phyloP scores from a whole-genome alignment of 2,329 filamentous ascomycete species.

The Xylariaceae sp. region DNA sequence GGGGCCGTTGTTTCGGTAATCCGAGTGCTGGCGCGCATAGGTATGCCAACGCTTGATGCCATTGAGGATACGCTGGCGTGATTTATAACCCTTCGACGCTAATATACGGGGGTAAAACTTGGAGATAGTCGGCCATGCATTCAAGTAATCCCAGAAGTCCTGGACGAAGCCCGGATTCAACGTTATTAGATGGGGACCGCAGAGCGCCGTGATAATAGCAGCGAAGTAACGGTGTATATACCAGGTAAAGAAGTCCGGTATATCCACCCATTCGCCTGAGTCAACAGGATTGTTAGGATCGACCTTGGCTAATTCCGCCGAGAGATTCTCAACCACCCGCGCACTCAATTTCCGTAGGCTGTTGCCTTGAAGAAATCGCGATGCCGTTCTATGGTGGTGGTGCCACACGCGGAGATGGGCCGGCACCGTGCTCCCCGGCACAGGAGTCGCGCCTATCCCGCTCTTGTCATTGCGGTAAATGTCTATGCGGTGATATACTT shows the following conservation, averaged over 20 bases:
- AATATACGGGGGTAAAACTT: slow-evolving; percentile 22
- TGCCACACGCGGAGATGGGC: slow-evolving; percentile 12
- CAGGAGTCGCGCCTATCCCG: not conserved
- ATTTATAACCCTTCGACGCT: slow-evolving; percentile 7
- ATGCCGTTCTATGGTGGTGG: slow-evolving; percentile 8
- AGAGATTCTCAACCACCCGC: slow-evolving; percentile 2
- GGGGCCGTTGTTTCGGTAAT: not conserved
- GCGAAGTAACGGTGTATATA: slow-evolving; percentile 10
- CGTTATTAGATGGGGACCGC: slow-evolving; percentile 24
- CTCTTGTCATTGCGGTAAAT: slow-evolving; percentile 16
- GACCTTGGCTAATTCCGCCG: not conserved
- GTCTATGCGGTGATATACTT: not conserved
- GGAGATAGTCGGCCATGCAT: slow-evolving; percentile 9
- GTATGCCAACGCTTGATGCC: slow-evolving; percentile 24
- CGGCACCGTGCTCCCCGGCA: slow-evolving; percentile 2
- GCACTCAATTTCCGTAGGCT: slow-evolving; percentile 6
- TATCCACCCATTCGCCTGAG: slow-evolving; percentile 8
- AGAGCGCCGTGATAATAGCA: slow-evolving; percentile 16
- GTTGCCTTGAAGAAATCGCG: slow-evolving; percentile 7
- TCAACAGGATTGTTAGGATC: slow-evolving; percentile 3
- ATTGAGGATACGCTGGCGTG: slow-evolving; percentile 19
- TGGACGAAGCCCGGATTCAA: slow-evolving; percentile 25
- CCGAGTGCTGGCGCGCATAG: slow-evolving; percentile 13
- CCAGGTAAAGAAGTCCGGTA: slow-evolving; percentile 12
- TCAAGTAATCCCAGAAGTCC: slow-evolving; percentile 17